Percentiles rank a stretch among this genome's conserved stretches.
Conservation (phyloP, 176 grass and related monocot species). For the Echinochloa phyllopogon region DNA sequence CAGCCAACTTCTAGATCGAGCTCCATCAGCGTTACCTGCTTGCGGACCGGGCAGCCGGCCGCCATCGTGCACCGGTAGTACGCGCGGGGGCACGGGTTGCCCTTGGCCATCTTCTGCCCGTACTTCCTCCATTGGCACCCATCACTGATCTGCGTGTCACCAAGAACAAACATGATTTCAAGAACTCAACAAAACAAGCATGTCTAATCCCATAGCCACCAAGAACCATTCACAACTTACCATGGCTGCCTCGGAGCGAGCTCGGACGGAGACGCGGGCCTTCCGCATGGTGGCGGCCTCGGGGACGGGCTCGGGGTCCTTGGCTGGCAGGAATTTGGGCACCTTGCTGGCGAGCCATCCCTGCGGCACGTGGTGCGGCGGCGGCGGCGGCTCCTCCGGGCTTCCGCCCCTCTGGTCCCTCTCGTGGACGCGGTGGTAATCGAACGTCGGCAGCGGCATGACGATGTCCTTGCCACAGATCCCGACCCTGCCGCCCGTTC, state of each 20-base stretch:
- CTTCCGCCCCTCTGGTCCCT: conserved; percentile 21
- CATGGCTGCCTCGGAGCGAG: conserved; percentile 83
- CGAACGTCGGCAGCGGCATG: conserved; percentile 46
- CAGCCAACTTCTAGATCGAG: too few relatives aligned
- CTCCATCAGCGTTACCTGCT: conserved; percentile 59
- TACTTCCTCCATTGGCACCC: conserved; percentile 97
- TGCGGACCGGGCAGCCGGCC: conserved; percentile 79
- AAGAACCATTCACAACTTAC: conserved; percentile 34
- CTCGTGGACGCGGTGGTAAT: conserved; percentile 26
- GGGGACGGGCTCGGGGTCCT: conserved; percentile 53
- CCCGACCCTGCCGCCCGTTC: not conserved
- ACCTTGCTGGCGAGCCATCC: conserved; percentile 47
- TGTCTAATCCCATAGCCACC: not conserved
- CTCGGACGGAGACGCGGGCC: conserved; percentile 82
- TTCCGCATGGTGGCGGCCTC: conserved; percentile 90
- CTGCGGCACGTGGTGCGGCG: conserved; percentile 33
- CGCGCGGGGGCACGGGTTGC: conserved; percentile 82
- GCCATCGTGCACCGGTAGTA: conserved; percentile 96
- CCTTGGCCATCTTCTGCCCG: conserved; percentile 95
- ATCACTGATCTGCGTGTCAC: conserved; percentile 70
- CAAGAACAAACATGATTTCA: not conserved
- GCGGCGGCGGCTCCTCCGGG: conserved; percentile 26
- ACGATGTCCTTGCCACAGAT: conserved; percentile 27
- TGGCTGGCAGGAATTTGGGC: conserved; percentile 55
- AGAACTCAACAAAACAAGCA: not conserved